Conservation (phyloP, 139 green algal genomes). For the Prasinococcaceae sp. region DNA sequence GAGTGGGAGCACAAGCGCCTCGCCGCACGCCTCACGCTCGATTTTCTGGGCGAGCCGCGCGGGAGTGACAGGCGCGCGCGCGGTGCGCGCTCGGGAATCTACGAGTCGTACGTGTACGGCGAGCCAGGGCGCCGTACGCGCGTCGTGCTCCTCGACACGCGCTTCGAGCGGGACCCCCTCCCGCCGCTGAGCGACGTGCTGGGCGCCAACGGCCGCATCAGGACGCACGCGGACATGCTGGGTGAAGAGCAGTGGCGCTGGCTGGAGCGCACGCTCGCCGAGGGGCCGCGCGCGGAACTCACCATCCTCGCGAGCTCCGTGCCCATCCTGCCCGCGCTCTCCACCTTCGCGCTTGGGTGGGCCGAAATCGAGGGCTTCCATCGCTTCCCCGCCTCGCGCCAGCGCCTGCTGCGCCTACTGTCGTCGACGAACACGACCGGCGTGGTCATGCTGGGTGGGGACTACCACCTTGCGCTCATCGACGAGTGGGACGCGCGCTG, state of each 20-base stretch:
- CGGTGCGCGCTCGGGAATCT: slow-evolving; percentile 7
- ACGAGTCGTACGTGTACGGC: slow-evolving; percentile 22
- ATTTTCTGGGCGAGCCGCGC: slow-evolving; percentile 26
- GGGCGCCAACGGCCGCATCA: too few relatives aligned
- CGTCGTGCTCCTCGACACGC: slow-evolving; percentile 22
- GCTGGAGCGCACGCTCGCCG: slow-evolving; percentile 22
- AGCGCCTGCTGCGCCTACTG: too few relatives aligned
- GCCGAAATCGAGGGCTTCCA: too few relatives aligned
- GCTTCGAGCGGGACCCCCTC: slow-evolving; percentile 17
- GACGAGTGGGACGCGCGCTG: not conserved
- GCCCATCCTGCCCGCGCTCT: too few relatives aligned
- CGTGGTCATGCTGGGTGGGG: too few relatives aligned
- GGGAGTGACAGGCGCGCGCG: not conserved
- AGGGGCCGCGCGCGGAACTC: too few relatives aligned
- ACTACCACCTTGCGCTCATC: too few relatives aligned
- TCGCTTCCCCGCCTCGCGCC: too few relatives aligned
- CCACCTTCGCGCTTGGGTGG: too few relatives aligned
- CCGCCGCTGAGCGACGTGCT: not conserved
- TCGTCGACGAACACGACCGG: too few relatives aligned
- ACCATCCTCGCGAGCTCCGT: too few relatives aligned
- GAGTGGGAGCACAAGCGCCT: slow-evolving; percentile 10
- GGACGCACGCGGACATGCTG: too few relatives aligned
- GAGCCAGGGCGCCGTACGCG: slow-evolving; percentile 6
- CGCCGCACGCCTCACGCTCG: slow-evolving; percentile 18
- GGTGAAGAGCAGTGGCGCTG: slow-evolving; percentile 25